Base-by-base conservation (phyloP, 331 rosid species). In the Quercus phellos region DNA sequence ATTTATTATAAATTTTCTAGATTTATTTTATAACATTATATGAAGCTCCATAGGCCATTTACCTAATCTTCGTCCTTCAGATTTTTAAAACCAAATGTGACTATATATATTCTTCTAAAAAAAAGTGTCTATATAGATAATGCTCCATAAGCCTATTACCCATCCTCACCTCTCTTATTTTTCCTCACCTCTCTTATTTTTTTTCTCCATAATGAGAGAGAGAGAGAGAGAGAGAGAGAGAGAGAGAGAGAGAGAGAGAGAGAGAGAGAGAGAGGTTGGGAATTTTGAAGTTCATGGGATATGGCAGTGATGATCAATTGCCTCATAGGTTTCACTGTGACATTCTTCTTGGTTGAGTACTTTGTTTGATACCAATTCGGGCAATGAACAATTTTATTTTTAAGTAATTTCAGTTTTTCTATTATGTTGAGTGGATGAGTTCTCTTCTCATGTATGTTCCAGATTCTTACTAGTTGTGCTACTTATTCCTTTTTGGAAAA, bases 301-400 rank as follows among this genome's bases (percentile, higher is more conserved):
- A 89, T 94, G 94, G 84, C 90, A 4, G 11, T 80, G 13, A 12
- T 83, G 68, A 69, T 51, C 55, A 30, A 4, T 30, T 4, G 86
- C 56, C 24, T 21, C 30, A 4, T 10, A 21, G 4, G 6, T 27
- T 21, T 26, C 6, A 21, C 32, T 10, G 66, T 32, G 13, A 29
- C 66, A 22, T 10, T 11, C 8, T 21, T 27, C 66, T 58, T 58
- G 24, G 29, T 58, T 22, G 24, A 58, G 32, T 11, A 21, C 66
- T 38, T 38, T 38, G 46, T 46, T 46, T 46, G 4, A 10, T 46
- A 46, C 53, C 53, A 12, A 46, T 38, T 46, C 17, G 53, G 32
- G 30, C 66, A 11, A 58, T 11, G 29, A 22, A 32, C 66, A 68
- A 32, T 22, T 26, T 3, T 27, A 43, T 12, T 21, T 38, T 38